phyloP scores from a whole-genome alignment of 2,329 filamentous ascomycete species.

The Xylaria sp. region DNA sequence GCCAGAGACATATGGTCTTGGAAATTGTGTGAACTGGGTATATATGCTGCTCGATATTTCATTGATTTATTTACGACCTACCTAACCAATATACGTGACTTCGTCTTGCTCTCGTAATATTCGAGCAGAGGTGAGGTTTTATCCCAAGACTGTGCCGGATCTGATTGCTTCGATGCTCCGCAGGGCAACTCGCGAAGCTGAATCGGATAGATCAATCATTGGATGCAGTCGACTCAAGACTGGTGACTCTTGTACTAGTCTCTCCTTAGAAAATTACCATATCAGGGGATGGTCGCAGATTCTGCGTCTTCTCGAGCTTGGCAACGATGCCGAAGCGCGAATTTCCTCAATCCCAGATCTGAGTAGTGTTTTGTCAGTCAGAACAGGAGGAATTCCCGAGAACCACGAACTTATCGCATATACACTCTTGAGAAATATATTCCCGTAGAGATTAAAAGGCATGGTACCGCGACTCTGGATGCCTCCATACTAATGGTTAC shows the following conservation, averaged over 20 bases:
- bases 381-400: background rate
- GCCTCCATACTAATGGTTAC: conserved; percentile 51
- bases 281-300: conserved; percentile 23
- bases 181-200: too few species aligned
- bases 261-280: conserved; percentile 15
- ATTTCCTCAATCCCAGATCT: conserved; percentile 61
- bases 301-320: conserved; percentile 41
- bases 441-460: conserved; percentile 59
- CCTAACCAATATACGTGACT: too few species aligned
- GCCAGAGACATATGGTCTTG: too few species aligned
- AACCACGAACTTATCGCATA: conserved; percentile 45
- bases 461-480: conserved; percentile 58
- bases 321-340: conserved; percentile 56
- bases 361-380: conserved; percentile 1
- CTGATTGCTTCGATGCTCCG: too few species aligned
- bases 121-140: too few species aligned
- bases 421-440: conserved; percentile 58
- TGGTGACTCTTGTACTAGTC: conserved; percentile 23
- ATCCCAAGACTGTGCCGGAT: too few species aligned
- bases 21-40: too few species aligned
- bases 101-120: too few species aligned
- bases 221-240: conserved; percentile 18
- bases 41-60: too few species aligned
- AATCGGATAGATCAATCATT: background rate
- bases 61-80: too few species aligned